These are phyloP conservation scores for Fusarium clavum DNA, from an alignment of 2,329 filamentous ascomycete genomes.

Conservation along the genomic window DNA sequence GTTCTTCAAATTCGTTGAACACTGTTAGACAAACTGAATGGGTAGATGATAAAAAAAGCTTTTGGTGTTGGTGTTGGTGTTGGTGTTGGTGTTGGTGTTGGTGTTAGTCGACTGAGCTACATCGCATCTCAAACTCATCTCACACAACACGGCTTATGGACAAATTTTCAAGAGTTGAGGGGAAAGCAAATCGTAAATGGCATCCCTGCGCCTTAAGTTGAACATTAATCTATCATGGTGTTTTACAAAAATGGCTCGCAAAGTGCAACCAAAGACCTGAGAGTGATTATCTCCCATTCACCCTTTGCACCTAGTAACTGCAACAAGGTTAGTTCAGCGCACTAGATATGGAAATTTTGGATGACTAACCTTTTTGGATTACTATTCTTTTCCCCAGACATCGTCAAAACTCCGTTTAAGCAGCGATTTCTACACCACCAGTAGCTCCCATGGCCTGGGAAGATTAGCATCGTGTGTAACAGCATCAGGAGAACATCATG, in stretches of 20 bases:
- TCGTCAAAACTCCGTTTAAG: conserved; percentile 32
- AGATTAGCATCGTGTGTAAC: too few relatives aligned
- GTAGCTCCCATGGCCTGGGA: conserved; percentile 69
- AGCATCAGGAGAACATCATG: too few relatives aligned
- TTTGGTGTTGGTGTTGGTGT: background rate
- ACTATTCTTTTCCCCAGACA: conserved; percentile 3
- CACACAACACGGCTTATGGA: background rate
- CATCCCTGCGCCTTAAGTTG: conserved; percentile 3
- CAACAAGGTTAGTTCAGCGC: background rate
- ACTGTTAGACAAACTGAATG: background rate
- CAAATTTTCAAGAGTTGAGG: background rate
- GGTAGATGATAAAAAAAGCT: background rate
- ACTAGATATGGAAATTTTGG: background rate
- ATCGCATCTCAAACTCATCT: background rate
- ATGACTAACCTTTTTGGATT: background rate
- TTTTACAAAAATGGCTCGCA: conserved; percentile 12
- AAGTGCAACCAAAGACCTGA: background rate
- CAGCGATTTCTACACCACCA: conserved; percentile 78
- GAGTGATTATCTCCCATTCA: background rate
- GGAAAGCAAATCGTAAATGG: background rate
- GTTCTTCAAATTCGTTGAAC: background rate
- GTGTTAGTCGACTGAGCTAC: background rate
- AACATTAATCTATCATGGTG: conserved; percentile 12
- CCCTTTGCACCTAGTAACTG: background rate
- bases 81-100: too few relatives aligned